Conservation (phyloP, 202 grass and related monocot genomes). For the Alloteropsis angusta region DNA sequence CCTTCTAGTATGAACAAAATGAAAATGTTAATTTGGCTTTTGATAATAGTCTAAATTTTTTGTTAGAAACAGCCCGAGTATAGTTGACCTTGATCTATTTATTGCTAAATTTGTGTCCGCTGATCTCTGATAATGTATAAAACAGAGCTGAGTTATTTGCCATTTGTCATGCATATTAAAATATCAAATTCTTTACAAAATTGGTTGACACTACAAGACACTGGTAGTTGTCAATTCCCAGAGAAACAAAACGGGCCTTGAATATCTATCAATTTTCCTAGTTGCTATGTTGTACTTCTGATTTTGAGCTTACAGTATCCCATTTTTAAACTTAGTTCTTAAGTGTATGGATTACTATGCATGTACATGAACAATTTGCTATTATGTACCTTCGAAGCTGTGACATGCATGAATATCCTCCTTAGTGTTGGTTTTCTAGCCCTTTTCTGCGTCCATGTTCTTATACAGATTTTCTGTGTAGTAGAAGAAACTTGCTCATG, state of each 20-base stretch:
- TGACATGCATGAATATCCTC: background rate
- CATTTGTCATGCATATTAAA: background rate
- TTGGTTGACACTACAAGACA: background rate
- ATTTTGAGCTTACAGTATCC: background rate
- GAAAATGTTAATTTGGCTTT: background rate
- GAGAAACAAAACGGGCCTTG: background rate
- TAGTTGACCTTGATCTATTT: conserved; percentile 3
- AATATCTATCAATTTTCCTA: background rate
- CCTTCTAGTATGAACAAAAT: background rate
- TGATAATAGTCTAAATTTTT: background rate
- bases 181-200: background rate
- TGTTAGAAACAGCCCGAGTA: background rate
- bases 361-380: conserved; percentile 5
- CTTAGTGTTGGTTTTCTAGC: conserved; percentile 1
- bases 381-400: conserved; percentile 18
- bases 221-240: background rate
- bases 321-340: conserved; percentile 2
- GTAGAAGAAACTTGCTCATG: conserved; percentile 99
- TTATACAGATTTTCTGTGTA: conserved; percentile 74
- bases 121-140: background rate
- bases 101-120: background rate
- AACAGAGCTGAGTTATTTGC: background rate
- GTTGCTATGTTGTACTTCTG: background rate
- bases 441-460: conserved; percentile 19
- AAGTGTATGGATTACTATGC: conserved; percentile 1